A percentile compares a stretch with the other conserved stretches of the same genome.
Evolutionary conservation across 1,284 basidiomycete species (phyloP).

Genomic region (Lentinula novae-zelandiae): DNA sequence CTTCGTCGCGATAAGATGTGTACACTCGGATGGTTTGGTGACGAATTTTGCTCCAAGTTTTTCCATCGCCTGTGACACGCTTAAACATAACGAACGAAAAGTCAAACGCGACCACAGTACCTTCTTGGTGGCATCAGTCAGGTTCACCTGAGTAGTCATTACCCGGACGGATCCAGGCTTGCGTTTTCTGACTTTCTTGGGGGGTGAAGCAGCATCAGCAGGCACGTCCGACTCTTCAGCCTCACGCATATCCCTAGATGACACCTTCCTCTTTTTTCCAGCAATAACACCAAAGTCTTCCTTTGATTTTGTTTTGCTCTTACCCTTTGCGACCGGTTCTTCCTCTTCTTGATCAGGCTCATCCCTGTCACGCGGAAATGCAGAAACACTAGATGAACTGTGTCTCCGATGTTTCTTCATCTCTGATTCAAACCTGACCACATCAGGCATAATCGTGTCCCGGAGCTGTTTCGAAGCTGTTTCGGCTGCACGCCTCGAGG

Average conservation of each 20-base stretch:
- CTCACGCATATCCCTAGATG: constrained; percentile 9
- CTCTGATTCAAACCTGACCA: constrained; percentile 65
- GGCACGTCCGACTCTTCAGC: constrained; percentile 3
- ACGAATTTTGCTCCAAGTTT: constrained; percentile 65
- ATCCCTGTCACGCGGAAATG: constrained; percentile 12
- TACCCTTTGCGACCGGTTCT: constrained; percentile 4
- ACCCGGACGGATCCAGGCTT: constrained; percentile 32
- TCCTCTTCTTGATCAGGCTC: constrained; percentile 1
- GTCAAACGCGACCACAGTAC: constrained; percentile 29
- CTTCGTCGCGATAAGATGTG: constrained; percentile 65
- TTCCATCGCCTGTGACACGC: constrained; percentile 43
- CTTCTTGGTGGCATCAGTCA: constrained; percentile 53
- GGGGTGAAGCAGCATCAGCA: not conserved
- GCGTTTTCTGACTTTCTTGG: constrained; percentile 11
- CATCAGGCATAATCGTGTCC: constrained; percentile 73
- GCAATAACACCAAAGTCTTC: constrained; percentile 15
- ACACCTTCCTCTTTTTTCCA: constrained; percentile 7
- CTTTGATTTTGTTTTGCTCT: constrained; percentile 14
- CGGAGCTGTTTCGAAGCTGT: constrained; percentile 60
- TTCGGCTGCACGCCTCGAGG: constrained; percentile 57
- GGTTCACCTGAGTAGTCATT: constrained; percentile 57
- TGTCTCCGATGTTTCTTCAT: constrained; percentile 31
- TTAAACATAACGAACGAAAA: not conserved
- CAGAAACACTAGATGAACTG: constrained; percentile 18
- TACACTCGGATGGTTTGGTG: constrained; percentile 62